Percentiles rank a stretch among this genome's conserved stretches.
These are phyloP conservation scores for Limnomonas spitsbergensis DNA, from an alignment of 139 green algal species.

Conservation along the genomic window DNA sequence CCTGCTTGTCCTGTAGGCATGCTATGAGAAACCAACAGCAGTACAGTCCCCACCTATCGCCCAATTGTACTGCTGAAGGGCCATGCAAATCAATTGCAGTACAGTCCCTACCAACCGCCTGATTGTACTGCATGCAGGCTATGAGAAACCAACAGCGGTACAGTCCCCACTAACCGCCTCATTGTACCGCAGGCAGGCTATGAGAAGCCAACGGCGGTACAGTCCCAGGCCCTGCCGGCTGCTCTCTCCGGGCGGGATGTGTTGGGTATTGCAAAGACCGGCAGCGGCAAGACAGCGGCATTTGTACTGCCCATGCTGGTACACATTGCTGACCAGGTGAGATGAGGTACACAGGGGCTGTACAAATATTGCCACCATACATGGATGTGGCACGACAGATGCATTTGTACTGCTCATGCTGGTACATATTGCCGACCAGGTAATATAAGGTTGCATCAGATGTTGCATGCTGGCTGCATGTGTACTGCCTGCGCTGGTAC, in stretches of 20 bases:
- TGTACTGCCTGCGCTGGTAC: slow-evolving; percentile 79
- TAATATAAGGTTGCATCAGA: neutral
- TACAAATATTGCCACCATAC: too few relatives aligned
- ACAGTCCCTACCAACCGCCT: too few relatives aligned
- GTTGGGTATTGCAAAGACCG: slow-evolving; percentile 84
- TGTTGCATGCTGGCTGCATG: slow-evolving; percentile 88
- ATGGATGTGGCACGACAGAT: slow-evolving; percentile 84
- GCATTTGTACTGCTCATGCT: slow-evolving; percentile 84
- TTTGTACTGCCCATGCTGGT: slow-evolving; percentile 85
- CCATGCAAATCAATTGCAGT: too few relatives aligned
- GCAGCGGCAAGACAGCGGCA: slow-evolving; percentile 82
- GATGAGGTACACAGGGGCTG: too few relatives aligned
- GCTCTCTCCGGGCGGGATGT: slow-evolving; percentile 74
- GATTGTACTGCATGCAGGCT: too few relatives aligned
- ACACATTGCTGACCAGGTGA: slow-evolving; percentile 70
- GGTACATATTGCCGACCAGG: slow-evolving; percentile 74
- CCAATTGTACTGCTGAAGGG: too few relatives aligned
- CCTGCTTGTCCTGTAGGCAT: slow-evolving; percentile 65
- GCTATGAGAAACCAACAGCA: too few relatives aligned
- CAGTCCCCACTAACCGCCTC: too few relatives aligned
- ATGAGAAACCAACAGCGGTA: too few relatives aligned
- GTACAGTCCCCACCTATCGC: too few relatives aligned
- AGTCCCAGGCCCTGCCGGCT: slow-evolving; percentile 75
- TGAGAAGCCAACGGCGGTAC: slow-evolving; percentile 69
- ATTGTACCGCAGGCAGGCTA: slow-evolving; percentile 63